phyloP scores from a whole-genome alignment of 192 early-diverging fungal species.

The Umbelopsis isabellina region DNA sequence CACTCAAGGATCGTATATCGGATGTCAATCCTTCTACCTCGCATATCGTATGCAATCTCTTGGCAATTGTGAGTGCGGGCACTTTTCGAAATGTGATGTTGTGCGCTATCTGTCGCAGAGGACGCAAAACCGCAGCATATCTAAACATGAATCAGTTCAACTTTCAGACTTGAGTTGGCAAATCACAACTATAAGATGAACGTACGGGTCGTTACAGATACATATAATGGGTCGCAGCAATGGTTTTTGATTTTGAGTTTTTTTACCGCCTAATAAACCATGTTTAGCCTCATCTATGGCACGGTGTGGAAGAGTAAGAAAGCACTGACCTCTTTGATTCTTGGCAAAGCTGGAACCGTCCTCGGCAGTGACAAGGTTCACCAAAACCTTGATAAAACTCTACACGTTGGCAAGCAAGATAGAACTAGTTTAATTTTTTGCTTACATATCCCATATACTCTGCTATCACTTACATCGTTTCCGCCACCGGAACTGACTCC shows the following conservation, averaged over 20 bases:
- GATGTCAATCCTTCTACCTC: conserved; percentile 68
- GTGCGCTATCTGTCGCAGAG: conserved; percentile 79
- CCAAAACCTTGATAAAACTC: conserved; percentile 83
- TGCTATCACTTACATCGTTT: conserved; percentile 53
- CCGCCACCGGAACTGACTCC: conserved; percentile 78
- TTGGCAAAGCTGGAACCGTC: background rate
- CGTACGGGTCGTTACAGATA: conserved; percentile 95
- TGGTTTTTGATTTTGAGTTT: conserved; percentile 42
- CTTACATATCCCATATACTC: no score
- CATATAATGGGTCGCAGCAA: conserved; percentile 94
- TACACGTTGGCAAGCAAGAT: conserved; percentile 23
- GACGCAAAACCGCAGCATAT: conserved; percentile 87
- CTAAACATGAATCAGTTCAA: conserved; percentile 33
- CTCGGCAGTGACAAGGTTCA: conserved; percentile 61
- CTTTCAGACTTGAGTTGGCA: background rate
- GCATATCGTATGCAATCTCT: conserved; percentile 83
- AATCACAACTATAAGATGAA: conserved; percentile 6
- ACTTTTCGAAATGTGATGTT: conserved; percentile 72
- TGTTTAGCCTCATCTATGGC: background rate
- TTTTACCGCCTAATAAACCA: background rate
- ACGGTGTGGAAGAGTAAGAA: no score
- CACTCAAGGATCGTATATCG: conserved; percentile 76
- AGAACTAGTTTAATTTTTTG: no score
- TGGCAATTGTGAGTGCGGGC: conserved; percentile 64
- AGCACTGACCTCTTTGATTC: background rate